Conservation (phyloP, 116 monocot genomes). For the Thalassia testudinum region DNA sequence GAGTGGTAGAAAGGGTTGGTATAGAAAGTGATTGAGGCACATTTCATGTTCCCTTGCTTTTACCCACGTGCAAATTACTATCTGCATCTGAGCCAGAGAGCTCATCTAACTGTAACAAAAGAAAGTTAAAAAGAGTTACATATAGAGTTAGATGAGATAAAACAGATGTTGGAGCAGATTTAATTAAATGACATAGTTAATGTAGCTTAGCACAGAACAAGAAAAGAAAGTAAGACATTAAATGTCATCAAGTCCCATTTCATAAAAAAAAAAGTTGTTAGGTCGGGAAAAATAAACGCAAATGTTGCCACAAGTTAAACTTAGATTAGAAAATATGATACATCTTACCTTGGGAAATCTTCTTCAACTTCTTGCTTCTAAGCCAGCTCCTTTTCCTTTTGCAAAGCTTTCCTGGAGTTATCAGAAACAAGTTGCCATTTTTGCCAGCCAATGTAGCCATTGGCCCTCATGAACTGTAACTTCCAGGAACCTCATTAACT, state of each 20-base stretch:
- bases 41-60: slow-evolving; percentile 13
- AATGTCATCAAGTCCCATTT: not conserved
- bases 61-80: slow-evolving; percentile 13
- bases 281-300: no score
- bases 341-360: slow-evolving; percentile 53
- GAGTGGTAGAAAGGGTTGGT: slow-evolving; percentile 1
- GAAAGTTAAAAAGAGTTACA: slow-evolving; percentile 2
- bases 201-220: no score
- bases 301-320: no score
- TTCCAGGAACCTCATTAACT: slow-evolving; percentile 98
- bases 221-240: not conserved
- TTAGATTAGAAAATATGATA: not conserved
- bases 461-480: slow-evolving; percentile 95
- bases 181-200: not conserved
- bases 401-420: slow-evolving; percentile 91
- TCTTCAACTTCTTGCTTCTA: slow-evolving; percentile 93
- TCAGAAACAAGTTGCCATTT: slow-evolving; percentile 75
- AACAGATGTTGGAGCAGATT: not conserved
- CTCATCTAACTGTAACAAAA: slow-evolving; percentile 47
- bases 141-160: not conserved
- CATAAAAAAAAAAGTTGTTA: no score
- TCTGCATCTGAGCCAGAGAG: slow-evolving; percentile 17
- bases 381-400: slow-evolving; percentile 74
- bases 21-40: slow-evolving; percentile 3
- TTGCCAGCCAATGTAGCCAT: slow-evolving; percentile 43